A percentile compares a stretch with the other conserved stretches of the same genome.
These are phyloP conservation scores for Monilinia laxa DNA, from an alignment of 2,329 filamentous ascomycete species.

Conservation along the genomic window DNA sequence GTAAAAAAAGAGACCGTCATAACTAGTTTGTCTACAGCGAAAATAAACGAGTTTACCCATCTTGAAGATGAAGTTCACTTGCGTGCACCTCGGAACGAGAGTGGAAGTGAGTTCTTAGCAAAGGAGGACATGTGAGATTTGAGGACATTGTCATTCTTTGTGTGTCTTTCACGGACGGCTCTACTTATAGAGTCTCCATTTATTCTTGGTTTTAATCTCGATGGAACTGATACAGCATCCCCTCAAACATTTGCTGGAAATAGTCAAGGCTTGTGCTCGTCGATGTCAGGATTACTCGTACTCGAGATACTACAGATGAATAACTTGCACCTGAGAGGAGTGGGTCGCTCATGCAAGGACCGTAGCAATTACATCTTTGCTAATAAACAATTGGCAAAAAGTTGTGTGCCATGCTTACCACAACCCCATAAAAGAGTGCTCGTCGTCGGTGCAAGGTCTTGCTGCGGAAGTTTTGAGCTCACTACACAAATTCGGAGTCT, in stretches of 20 bases:
- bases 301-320: background rate
- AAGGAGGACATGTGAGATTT: background rate
- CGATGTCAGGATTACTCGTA: background rate
- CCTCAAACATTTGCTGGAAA: background rate
- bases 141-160: background rate
- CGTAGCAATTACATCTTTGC: background rate
- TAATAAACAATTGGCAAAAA: background rate
- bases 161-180: background rate
- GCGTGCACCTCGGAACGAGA: background rate
- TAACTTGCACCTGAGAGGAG: background rate
- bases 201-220: no score
- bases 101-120: background rate
- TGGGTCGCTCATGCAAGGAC: no score
- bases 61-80: background rate
- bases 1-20: background rate
- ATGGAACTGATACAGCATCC: background rate
- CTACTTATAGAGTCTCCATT: background rate
- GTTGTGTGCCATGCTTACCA: background rate
- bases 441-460: background rate
- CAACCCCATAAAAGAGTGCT: slow-evolving; percentile 13
- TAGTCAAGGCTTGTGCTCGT: background rate
- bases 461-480: background rate
- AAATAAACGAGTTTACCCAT: background rate
- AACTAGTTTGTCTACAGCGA: background rate
- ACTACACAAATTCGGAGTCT: background rate